These are phyloP conservation scores for Dothistroma pini DNA, from an alignment of 2,329 filamentous ascomycete species.

Conservation along the genomic window DNA sequence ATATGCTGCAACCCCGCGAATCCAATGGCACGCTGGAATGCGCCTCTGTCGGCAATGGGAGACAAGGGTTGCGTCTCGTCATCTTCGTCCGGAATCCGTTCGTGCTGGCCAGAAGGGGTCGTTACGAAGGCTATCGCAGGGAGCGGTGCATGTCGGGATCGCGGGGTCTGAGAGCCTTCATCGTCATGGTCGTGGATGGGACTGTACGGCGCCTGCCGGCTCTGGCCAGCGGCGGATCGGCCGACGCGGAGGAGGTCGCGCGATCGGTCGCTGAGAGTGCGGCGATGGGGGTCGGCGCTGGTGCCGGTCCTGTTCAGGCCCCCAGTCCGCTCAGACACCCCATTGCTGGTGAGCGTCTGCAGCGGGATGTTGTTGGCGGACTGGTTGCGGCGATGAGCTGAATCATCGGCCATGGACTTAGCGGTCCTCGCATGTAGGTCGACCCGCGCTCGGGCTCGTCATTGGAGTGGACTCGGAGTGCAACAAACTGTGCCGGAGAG, in stretches of 20 bases:
- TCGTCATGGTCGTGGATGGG: constrained; percentile 42
- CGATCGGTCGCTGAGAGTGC: constrained; percentile 49
- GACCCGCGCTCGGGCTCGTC: constrained; percentile 1
- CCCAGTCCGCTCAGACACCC: constrained; percentile 29
- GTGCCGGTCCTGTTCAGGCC: constrained; percentile 30
- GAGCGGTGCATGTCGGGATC: constrained; percentile 20
- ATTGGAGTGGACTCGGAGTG: not conserved
- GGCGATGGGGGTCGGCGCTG: constrained; percentile 36
- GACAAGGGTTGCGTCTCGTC: constrained; percentile 39
- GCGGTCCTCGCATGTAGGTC: constrained; percentile 12
- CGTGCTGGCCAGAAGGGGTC: constrained; percentile 34
- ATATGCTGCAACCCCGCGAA: constrained; percentile 43
- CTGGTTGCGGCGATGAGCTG: constrained; percentile 45
- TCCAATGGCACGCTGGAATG: constrained; percentile 49
- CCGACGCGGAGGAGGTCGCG: constrained; percentile 44
- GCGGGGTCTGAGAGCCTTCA: constrained; percentile 47
- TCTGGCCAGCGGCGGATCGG: constrained; percentile 4
- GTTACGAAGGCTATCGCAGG: constrained; percentile 36
- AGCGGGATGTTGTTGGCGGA: constrained; percentile 61
- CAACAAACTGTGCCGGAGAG: not conserved
- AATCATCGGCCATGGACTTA: constrained; percentile 47
- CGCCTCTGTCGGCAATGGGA: constrained; percentile 44
- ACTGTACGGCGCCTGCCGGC: constrained; percentile 42
- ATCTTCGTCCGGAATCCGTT: constrained; percentile 33
- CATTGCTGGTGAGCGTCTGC: constrained; percentile 46